Evolutionary conservation across 345 rosid genomes (phyloP).

Genomic region (Citrus inodora): DNA sequence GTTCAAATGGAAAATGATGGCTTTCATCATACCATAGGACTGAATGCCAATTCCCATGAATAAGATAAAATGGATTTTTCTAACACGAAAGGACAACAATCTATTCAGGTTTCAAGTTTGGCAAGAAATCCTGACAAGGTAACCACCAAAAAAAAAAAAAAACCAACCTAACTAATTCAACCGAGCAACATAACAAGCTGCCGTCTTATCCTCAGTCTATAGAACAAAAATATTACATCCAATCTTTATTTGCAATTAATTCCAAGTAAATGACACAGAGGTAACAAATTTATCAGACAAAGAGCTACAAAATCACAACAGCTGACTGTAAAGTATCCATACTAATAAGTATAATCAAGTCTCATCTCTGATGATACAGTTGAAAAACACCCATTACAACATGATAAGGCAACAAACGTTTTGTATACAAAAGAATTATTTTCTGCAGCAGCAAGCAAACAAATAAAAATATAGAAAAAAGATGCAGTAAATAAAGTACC

Average conservation of each 20-base stretch:
- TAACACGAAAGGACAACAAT: neutral
- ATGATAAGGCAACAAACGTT: neutral
- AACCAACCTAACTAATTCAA: conserved; percentile 1
- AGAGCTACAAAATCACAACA: neutral
- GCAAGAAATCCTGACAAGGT: neutral
- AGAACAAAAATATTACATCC: neutral
- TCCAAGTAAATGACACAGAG: neutral
- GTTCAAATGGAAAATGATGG: neutral
- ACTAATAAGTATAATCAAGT: neutral
- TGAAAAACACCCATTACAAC: neutral
- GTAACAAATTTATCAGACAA: neutral
- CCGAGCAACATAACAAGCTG: neutral
- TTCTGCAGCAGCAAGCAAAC: neutral
- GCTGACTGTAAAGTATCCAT: neutral
- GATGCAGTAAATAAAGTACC: conserved; percentile 36
- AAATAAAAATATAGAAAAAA: neutral
- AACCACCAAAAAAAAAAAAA: neutral
- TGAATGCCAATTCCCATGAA: neutral
- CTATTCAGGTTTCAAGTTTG: neutral
- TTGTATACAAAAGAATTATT: neutral
- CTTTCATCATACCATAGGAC: neutral
- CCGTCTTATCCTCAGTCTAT: neutral
- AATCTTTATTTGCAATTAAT: neutral
- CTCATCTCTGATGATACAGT: neutral
- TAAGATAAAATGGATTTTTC: neutral